Evolutionary conservation across 2,329 filamentous ascomycete genomes (phyloP), one percentile per base, ranked within the genome.

Genomic region (Exophiala aquamarina): DNA sequence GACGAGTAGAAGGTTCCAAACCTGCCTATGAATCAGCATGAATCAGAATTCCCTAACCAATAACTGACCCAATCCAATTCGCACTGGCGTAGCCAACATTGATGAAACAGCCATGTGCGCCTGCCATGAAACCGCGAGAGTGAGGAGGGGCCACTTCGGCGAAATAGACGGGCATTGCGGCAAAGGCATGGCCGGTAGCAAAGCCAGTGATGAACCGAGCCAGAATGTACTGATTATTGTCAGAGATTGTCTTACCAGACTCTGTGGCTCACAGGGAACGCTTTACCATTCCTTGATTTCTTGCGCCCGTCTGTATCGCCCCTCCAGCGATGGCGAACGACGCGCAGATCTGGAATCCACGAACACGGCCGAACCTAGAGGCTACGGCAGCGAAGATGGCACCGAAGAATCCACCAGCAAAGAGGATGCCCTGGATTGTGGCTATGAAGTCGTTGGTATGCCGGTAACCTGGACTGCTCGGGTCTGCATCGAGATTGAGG

Each of bases 391-490:
- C 65, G 47, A 65, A 59, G 1, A 67, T 34, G 17, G 61, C 62
- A 15, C 65, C 70, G 14, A 66, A 51, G 33, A 63, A 62, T 11
- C 61, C 66, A 8, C 70, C 70, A 2, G 68, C 70, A 15, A 66
- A 68, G 50, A 69, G 70, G 4, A 72, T 58, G 14, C 70, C 71
- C 54, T 72, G 72, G 35, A 71, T 60, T 13, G 68, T 70, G 13
- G 66, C 69, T 28, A 72, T 69, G 18, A 71, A 61, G 46, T 67
- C 66, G 3, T 67, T 64, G 0, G 70, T 72, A 42, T 67, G 63
- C 1, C 52, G 53, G 50, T 72, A 73, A 14, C 66, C 68, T 1
- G 68, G 64, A 39, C 66, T 56, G 9, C 61, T 65, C 44, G 62
- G 57, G 3, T 62, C 39, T 3, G 66, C 65, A 9, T 23, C 47